Percentiles rank a stretch among this genome's conserved stretches.
phyloP scores from a whole-genome alignment of 1,139 yeast genomes.

The Yamadazyma spencermartinsiae region DNA sequence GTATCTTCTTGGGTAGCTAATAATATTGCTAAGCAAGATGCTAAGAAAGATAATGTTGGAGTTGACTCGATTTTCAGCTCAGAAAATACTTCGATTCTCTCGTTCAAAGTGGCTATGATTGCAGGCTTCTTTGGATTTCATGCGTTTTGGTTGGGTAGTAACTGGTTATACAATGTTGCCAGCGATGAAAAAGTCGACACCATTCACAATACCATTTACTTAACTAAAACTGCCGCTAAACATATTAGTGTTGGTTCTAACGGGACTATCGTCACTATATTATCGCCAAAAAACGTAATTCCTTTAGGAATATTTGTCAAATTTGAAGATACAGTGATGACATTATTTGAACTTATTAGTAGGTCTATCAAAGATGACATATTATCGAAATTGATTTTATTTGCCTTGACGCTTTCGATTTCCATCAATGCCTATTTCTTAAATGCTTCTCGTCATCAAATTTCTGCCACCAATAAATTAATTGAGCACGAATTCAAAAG shows the following conservation, averaged over 20 bases:
- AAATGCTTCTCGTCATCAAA: conserved; percentile 68
- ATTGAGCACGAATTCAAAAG: conserved; percentile 40
- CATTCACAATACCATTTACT: conserved; percentile 12
- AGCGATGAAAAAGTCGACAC: conserved; percentile 14
- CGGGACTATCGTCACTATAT: conserved; percentile 66
- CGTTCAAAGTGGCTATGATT: conserved; percentile 67
- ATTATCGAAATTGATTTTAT: conserved; percentile 73
- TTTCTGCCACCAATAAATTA: conserved; percentile 43
- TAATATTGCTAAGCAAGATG: conserved; percentile 59
- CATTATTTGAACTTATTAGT: conserved; percentile 58
- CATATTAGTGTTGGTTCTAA: conserved; percentile 42
- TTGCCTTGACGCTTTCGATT: conserved; percentile 73
- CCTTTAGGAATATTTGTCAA: conserved; percentile 66
- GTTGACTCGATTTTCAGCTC: conserved; percentile 26
- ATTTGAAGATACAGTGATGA: conserved; percentile 62
- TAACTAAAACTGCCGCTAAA: conserved; percentile 43
- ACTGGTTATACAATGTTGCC: conserved; percentile 60
- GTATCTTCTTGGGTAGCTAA: conserved; percentile 68
- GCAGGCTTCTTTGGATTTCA: conserved; percentile 72
- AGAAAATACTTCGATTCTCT: conserved; percentile 44
- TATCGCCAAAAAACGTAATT: conserved; percentile 67
- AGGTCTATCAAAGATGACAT: conserved; percentile 79
- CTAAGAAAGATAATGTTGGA: conserved; percentile 46
- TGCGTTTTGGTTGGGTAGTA: conserved; percentile 70
- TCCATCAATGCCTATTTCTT: conserved; percentile 82